Conservation (phyloP, 2,329 filamentous ascomycete genomes). For the Coniochaeta sp. region DNA sequence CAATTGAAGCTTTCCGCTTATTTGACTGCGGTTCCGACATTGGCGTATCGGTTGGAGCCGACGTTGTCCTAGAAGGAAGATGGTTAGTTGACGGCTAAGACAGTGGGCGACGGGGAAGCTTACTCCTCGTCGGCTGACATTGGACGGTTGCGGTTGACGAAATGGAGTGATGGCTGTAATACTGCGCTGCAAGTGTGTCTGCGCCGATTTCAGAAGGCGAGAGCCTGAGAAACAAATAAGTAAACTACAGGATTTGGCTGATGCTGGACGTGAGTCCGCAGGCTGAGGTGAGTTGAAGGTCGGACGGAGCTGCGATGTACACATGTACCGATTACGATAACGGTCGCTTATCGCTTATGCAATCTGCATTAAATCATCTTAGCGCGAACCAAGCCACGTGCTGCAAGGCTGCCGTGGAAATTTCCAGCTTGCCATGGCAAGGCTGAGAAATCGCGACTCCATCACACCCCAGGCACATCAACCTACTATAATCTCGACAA, state of each 20-base stretch:
- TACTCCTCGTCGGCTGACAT: conserved; percentile 3
- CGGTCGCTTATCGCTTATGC: conserved; percentile 8
- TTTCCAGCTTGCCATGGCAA: conserved; percentile 8
- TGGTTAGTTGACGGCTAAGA: neutral
- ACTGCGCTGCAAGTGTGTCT: too few species aligned
- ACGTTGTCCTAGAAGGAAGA: neutral
- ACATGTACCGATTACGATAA: conserved; percentile 7
- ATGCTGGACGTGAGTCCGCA: too few species aligned
- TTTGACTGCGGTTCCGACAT: neutral
- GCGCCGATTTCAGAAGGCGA: too few species aligned
- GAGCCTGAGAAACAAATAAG: too few species aligned
- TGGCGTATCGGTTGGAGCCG: neutral
- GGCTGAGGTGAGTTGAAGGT: neutral
- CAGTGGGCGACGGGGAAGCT: neutral
- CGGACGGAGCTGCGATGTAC: neutral
- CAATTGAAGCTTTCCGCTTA: conserved; percentile 1
- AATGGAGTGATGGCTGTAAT: neutral
- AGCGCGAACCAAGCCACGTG: neutral
- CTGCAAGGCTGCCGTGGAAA: conserved; percentile 3
- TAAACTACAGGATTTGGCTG: too few species aligned
- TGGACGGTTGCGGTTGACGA: too few species aligned
- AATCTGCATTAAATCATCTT: neutral
- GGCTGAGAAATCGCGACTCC: conserved; percentile 8
- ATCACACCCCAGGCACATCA: neutral
- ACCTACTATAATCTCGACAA: neutral